These are phyloP conservation scores for Jatropha podagrica DNA, from an alignment of 441 rosid genomes.

Conservation along the genomic window DNA sequence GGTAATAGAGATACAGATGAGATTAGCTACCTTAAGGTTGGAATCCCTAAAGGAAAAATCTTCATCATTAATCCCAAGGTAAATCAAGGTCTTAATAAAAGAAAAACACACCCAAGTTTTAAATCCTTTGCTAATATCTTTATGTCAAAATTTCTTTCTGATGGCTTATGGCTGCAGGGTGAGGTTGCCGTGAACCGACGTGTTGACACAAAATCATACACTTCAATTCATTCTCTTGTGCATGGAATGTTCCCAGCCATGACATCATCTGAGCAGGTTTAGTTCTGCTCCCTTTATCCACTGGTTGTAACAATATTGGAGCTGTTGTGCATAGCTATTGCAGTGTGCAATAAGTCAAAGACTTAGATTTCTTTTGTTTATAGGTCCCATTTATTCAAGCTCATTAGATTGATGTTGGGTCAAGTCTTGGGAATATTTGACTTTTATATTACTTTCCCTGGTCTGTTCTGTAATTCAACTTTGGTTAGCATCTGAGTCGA, in stretches of 20 bases:
- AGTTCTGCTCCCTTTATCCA: conserved; percentile 7
- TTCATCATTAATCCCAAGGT: conserved; percentile 98
- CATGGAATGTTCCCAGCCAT: conserved; percentile 80
- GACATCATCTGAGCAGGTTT: conserved; percentile 68
- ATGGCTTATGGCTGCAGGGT: conserved; percentile 57
- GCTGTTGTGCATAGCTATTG: background rate
- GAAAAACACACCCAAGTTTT: background rate
- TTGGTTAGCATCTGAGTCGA: background rate
- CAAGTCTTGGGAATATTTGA: background rate
- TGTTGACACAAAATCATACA: conserved; percentile 80
- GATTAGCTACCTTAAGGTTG: conserved; percentile 95
- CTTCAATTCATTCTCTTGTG: conserved; percentile 80
- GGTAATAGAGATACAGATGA: conserved; percentile 99
- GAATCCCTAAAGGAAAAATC: conserved; percentile 92
- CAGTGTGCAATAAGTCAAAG: background rate
- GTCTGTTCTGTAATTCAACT: background rate
- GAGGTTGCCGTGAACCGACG: conserved; percentile 83
- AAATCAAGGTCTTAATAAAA: conserved; percentile 16
- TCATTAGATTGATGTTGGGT: background rate
- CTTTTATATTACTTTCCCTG: background rate
- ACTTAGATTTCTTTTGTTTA: background rate
- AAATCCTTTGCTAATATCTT: background rate
- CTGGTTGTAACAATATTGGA: background rate
- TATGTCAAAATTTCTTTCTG: conserved; percentile 13
- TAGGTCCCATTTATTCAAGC: background rate